Percentiles rank a stretch among this genome's conserved stretches.
These are phyloP conservation scores for Oryza longistaminata DNA, from an alignment of 176 grass and related monocot species.

Conservation along the genomic window DNA sequence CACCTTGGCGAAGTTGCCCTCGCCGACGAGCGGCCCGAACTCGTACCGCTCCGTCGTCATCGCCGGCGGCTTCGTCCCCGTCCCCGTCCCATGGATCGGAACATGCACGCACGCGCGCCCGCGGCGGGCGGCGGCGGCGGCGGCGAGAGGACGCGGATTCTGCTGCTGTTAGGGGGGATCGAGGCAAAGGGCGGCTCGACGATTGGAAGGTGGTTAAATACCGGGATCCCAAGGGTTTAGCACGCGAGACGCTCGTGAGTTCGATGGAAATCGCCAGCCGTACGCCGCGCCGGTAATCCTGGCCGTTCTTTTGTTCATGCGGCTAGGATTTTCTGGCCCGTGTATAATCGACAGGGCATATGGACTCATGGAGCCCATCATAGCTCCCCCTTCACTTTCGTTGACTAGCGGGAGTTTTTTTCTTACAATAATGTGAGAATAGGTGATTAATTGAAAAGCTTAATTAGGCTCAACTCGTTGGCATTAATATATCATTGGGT, in stretches of 20 bases:
- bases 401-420: neutral
- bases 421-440: neutral
- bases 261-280: neutral
- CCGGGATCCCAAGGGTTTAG: neutral
- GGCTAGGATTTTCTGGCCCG: neutral
- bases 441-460: too few species aligned
- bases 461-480: too few species aligned
- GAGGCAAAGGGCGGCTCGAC: neutral
- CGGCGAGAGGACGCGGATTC: neutral
- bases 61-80: neutral
- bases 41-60: constrained; percentile 48
- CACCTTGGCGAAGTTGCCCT: constrained; percentile 74
- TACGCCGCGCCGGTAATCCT: neutral
- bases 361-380: neutral
- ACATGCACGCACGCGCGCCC: neutral
- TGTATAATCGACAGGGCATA: neutral
- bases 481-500: too few species aligned
- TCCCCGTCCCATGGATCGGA: neutral
- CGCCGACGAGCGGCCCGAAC: constrained; percentile 51
- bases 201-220: neutral
- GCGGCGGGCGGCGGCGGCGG: too few species aligned
- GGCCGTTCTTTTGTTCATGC: neutral
- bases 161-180: neutral
- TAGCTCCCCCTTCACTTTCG: neutral
- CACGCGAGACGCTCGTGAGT: neutral